phyloP scores from a whole-genome alignment of 2,329 filamentous ascomycete genomes.

The Botrytis fabae region DNA sequence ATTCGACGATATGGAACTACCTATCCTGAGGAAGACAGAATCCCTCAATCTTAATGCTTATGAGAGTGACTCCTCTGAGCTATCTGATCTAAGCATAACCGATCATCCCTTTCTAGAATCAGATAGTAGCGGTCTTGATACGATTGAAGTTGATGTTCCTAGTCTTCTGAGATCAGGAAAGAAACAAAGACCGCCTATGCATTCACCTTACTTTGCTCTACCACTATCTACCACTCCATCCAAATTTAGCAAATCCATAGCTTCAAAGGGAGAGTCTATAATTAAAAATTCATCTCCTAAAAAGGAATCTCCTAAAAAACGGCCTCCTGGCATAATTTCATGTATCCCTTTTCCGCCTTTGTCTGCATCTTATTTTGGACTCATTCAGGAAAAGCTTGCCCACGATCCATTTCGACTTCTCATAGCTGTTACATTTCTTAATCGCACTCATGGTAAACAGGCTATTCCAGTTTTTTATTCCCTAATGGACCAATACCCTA shows the following conservation, averaged over 20 bases:
- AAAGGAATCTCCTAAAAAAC: constrained; percentile 27
- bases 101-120: constrained; percentile 28
- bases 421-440: constrained; percentile 80
- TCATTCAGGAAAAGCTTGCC: constrained; percentile 80
- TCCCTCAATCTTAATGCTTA: neutral
- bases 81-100: constrained; percentile 27
- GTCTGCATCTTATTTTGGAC: constrained; percentile 63
- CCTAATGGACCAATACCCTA: constrained; percentile 68
- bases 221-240: constrained; percentile 22
- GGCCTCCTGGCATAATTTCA: constrained; percentile 45
- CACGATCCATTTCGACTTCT: constrained; percentile 77
- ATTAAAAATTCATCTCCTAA: neutral
- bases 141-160: constrained; percentile 24
- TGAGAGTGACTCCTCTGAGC: constrained; percentile 21
- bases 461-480: constrained; percentile 75
- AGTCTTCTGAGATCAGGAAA: constrained; percentile 13
- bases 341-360: constrained; percentile 68
- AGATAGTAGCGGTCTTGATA: constrained; percentile 27
- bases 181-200: constrained; percentile 34
- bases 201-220: constrained; percentile 40
- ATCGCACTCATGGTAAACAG: constrained; percentile 71
- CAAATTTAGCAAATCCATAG: constrained; percentile 4
- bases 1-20: neutral
- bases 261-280: neutral
- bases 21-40: constrained; percentile 3